Conservation (phyloP, 441 rosid species). For the Gossypium trilobum region DNA sequence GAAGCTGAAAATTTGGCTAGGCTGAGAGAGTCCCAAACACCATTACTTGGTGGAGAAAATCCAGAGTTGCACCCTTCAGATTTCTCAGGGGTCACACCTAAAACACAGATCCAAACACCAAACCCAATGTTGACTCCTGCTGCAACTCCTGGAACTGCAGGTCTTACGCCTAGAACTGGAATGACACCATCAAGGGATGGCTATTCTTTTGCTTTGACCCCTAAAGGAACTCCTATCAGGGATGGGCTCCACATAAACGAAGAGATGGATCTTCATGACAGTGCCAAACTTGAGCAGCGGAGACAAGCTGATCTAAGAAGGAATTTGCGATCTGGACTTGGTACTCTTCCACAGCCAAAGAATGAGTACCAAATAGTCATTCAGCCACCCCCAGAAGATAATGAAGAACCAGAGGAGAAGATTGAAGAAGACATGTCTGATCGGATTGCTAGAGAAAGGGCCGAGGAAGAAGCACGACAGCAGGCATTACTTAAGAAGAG, state of each 20-base stretch:
- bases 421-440: conserved; percentile 99
- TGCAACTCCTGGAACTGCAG: conserved; percentile 71
- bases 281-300: conserved; percentile 63
- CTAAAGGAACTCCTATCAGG: conserved; percentile 89
- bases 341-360: conserved; percentile 80
- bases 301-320: conserved; percentile 72
- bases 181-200: conserved; percentile 93
- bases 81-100: conserved; percentile 96
- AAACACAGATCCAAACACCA: conserved; percentile 80
- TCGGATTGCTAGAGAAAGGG: conserved; percentile 73
- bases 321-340: conserved; percentile 67
- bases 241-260: conserved; percentile 93
- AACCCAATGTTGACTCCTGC: conserved; percentile 85
- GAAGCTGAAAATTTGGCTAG: conserved; percentile 96
- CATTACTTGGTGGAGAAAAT: conserved; percentile 93
- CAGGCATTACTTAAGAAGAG: conserved; percentile 87
- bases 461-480: conserved; percentile 83
- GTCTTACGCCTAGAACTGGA: conserved; percentile 74
- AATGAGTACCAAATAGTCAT: conserved; percentile 84
- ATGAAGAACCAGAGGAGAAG: conserved; percentile 81
- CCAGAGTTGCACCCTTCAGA: conserved; percentile 99
- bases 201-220: conserved; percentile 63
- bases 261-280: conserved; percentile 70
- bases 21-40: conserved; percentile 93
- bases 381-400: conserved; percentile 71